Evolutionary conservation across 257 asterid species (phyloP), one percentile per base, ranked within the genome.

Genomic region (Solanum habrochaites): DNA sequence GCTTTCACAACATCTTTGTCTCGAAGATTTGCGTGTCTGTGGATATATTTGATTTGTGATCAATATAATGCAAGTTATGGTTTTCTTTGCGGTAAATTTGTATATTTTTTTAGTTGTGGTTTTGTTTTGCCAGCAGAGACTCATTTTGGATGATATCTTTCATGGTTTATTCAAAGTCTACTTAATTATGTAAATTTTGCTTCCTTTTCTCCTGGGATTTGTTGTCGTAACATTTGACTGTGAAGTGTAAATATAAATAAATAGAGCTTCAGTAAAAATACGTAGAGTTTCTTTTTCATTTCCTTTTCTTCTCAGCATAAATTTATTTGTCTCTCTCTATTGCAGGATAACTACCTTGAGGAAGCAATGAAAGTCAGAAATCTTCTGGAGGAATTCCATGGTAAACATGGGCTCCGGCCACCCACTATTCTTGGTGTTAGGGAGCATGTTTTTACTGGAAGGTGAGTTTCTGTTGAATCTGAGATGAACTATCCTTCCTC

Each of bases 341-440:
- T 91, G 85, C 92, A 97, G 99, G 99, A 97, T 88, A 97, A 95
- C 94, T 97, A 97, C 95, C 99, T 97, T 89, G 99, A 97, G 94
- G 99, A 97, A 91, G 99, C 99, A 83, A 94, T 97, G 94, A 97
- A 97, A 92, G 92, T 97, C 96, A 93, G 99, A 90, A 97, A 97
- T 90, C 97, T 97, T 71, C 99, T 97, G 23, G 97, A 94, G 90
- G 99, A 97, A 92, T 97, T 97, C 91, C 91, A 92, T 32, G 96
- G 92, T 92, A 90, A 93, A 85, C 99, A 97, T 90, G 99, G 99
- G 88, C 96, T 97, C 83, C 95, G 99, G 85, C 93, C 99, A 84
- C 99, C 99, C 73, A 97, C 99, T 82, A 97, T 97, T 87, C 98
- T 97, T 90, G 99, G 99, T 31, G 99, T 97, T 45, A 94, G 99